These are phyloP conservation scores for Sodiomyces alkalinus DNA, from an alignment of 2,329 filamentous ascomycete genomes.

Conservation along the genomic window DNA sequence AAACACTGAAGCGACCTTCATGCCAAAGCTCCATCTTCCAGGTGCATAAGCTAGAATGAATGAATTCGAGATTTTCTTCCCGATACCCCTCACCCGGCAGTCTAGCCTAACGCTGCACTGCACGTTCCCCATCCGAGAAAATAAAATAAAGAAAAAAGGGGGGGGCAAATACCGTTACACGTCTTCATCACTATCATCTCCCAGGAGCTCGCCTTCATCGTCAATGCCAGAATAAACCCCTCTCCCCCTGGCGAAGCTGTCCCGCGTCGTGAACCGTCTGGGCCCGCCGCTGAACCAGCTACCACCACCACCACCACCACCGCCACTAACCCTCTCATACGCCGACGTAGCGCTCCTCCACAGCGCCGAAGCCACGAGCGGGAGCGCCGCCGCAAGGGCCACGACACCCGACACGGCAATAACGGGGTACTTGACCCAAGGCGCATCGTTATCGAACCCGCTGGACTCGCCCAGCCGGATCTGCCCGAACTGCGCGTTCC, in stretches of 20 bases:
- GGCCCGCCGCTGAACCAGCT: constrained; percentile 38
- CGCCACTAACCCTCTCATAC: constrained; percentile 32
- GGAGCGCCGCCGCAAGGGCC: constrained; percentile 45
- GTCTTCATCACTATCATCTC: constrained; percentile 88
- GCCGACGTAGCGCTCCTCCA: constrained; percentile 49
- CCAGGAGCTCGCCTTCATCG: constrained; percentile 83
- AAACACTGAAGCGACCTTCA: no score
- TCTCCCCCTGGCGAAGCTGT: constrained; percentile 73
- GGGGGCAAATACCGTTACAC: constrained; percentile 24
- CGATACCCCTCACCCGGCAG: no score
- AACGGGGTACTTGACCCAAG: constrained; percentile 72
- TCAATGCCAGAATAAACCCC: constrained; percentile 84
- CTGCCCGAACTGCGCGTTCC: constrained; percentile 81
- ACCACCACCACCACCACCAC: constrained; percentile 28
- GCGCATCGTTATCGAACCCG: constrained; percentile 51
- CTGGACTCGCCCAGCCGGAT: constrained; percentile 68
- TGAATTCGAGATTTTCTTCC: no score
- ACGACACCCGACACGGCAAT: constrained; percentile 51
- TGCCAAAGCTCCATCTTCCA: no score
- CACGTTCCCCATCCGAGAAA: no score
- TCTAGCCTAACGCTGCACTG: no score
- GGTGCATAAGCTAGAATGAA: no score
- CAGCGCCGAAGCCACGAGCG: constrained; percentile 55
- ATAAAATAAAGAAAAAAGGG: no score
- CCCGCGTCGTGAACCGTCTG: constrained; percentile 70